Evolutionary conservation across 2,329 filamentous ascomycete genomes (phyloP).

Genomic region (Rutstroemia sp.): DNA sequence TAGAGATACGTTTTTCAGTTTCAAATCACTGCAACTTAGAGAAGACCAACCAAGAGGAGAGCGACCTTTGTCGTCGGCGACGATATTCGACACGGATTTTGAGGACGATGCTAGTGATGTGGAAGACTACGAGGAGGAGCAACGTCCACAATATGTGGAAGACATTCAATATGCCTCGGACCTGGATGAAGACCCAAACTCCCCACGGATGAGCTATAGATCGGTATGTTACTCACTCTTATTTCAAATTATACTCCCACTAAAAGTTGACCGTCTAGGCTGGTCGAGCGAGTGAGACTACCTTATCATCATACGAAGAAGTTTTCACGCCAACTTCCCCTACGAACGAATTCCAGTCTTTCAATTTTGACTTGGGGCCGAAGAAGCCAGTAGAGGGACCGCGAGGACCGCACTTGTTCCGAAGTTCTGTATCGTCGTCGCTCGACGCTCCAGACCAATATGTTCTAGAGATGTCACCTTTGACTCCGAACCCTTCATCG

Average conservation of each 20-base stretch:
- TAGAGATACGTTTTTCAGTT: conserved; percentile 54
- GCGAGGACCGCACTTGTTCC: conserved; percentile 79
- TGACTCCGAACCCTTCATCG: conserved; percentile 55
- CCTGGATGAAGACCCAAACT: conserved; percentile 41
- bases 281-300: conserved; percentile 71
- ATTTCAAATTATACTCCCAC: conserved; percentile 14
- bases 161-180: conserved; percentile 7
- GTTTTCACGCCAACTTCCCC: conserved; percentile 67
- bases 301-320: conserved; percentile 81
- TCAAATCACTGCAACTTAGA: conserved; percentile 41
- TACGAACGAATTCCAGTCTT: conserved; percentile 47
- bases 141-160: conserved; percentile 2
- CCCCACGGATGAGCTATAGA: conserved; percentile 59
- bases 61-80: conserved; percentile 59
- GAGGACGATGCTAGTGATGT: conserved; percentile 51
- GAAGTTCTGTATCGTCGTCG: conserved; percentile 55
- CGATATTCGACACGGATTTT: conserved; percentile 69
- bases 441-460: conserved; percentile 41
- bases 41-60: conserved; percentile 33
- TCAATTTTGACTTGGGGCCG: conserved; percentile 50
- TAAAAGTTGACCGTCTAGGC: conserved; percentile 38
- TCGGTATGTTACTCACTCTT: no score
- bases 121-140: conserved; percentile 30
- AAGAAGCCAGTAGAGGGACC: conserved; percentile 68
- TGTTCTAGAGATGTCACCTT: conserved; percentile 63